Evolutionary conservation across 805 yeast species (phyloP).

Genomic region (Yarrowia hollandica): DNA sequence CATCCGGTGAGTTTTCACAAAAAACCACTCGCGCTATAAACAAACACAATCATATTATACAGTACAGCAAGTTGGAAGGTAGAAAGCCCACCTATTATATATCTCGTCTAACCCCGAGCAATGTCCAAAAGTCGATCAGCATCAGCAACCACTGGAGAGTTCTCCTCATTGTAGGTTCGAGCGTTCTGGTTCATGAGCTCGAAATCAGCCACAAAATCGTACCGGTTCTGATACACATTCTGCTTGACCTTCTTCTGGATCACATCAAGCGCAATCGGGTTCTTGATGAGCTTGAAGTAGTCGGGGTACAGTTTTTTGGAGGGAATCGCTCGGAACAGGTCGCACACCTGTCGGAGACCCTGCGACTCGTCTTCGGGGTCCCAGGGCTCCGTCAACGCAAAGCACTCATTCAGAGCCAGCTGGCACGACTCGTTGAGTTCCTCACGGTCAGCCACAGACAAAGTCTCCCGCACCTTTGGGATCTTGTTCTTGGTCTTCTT

Average conservation of each 20-base stretch:
- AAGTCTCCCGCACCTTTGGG: conserved; percentile 31
- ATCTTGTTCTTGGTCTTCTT: conserved; percentile 32
- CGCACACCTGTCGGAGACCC: neutral
- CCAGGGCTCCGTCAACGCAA: conserved; percentile 31
- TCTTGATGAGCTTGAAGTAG: conserved; percentile 64
- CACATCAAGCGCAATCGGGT: conserved; percentile 60
- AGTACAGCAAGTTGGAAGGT: neutral
- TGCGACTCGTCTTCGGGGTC: conserved; percentile 30
- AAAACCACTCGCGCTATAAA: too few species aligned
- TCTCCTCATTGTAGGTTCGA: conserved; percentile 66
- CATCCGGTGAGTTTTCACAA: too few species aligned
- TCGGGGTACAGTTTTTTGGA: conserved; percentile 77
- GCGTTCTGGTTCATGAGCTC: conserved; percentile 65
- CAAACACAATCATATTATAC: conserved; percentile 22
- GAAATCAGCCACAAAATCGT: conserved; percentile 53
- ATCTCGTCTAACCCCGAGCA: conserved; percentile 24
- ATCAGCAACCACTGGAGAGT: conserved; percentile 61
- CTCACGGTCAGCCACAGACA: conserved; percentile 15
- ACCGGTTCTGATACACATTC: conserved; percentile 43
- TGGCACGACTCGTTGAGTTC: conserved; percentile 28
- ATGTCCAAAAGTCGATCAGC: conserved; percentile 43
- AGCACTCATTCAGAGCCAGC: conserved; percentile 31
- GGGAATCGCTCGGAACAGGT: conserved; percentile 65
- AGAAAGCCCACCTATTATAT: neutral
- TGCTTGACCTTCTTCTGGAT: conserved; percentile 50